phyloP scores from a whole-genome alignment of 1,139 yeast species.

The Scheffersomyces stambukii region DNA sequence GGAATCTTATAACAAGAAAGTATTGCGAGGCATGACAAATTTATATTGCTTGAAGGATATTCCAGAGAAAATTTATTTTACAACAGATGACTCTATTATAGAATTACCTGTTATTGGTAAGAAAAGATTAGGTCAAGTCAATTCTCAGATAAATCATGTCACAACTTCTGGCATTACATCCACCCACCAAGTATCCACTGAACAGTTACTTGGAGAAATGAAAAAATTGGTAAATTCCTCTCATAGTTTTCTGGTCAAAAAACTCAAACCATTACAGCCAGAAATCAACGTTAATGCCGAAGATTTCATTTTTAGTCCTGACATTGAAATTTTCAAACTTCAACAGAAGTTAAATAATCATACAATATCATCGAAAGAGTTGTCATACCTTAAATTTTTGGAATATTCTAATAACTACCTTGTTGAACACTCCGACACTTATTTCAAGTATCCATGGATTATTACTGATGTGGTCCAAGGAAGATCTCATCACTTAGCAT shows the following conservation, averaged over 20 bases:
- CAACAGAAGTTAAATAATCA: constrained; percentile 16
- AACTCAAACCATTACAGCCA: constrained; percentile 12
- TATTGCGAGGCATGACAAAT: constrained; percentile 31
- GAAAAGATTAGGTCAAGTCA: constrained; percentile 19
- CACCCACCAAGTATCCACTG: constrained; percentile 7
- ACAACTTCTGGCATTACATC: no score
- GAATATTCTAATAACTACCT: constrained; percentile 22
- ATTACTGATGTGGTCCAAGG: constrained; percentile 36
- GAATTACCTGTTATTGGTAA: constrained; percentile 29
- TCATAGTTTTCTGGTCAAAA: constrained; percentile 7
- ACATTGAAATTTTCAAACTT: constrained; percentile 23
- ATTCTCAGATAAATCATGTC: background rate
- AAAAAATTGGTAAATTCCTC: constrained; percentile 2
- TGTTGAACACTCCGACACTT: constrained; percentile 29
- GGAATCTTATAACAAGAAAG: constrained; percentile 32
- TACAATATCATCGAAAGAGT: constrained; percentile 16
- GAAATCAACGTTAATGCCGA: constrained; percentile 16
- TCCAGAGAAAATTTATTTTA: constrained; percentile 24
- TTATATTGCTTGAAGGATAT: constrained; percentile 30
- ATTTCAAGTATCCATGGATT: constrained; percentile 47
- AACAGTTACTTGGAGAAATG: constrained; percentile 11
- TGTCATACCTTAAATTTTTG: constrained; percentile 25
- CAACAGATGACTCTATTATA: constrained; percentile 22
- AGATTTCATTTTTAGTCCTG: constrained; percentile 33
- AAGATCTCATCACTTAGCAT: constrained; percentile 43